These are phyloP conservation scores for Termitomyces sp. DNA, from an alignment of 768 basidiomycete species.

Conservation along the genomic window DNA sequence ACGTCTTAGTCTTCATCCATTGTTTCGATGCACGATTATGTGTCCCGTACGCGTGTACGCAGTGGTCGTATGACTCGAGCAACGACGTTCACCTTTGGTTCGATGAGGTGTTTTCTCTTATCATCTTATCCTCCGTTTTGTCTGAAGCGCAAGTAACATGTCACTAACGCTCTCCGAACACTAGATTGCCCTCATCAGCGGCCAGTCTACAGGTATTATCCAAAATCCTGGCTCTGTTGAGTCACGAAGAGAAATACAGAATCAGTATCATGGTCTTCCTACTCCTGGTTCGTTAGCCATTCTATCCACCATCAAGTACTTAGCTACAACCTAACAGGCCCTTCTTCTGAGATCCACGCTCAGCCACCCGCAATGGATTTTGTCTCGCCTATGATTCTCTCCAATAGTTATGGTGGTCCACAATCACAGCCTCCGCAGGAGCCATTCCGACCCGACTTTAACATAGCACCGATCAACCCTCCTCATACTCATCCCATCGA, in stretches of 20 bases:
- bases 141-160: not conserved
- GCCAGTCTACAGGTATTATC: constrained; percentile 35
- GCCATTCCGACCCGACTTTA: constrained; percentile 16
- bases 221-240: constrained; percentile 29
- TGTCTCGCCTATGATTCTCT: constrained; percentile 58
- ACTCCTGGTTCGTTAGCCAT: constrained; percentile 54
- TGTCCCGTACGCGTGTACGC: too few relatives aligned
- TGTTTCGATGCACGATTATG: too few relatives aligned
- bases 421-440: constrained; percentile 14
- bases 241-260: constrained; percentile 23
- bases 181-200: constrained; percentile 69
- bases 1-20: too few relatives aligned
- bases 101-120: not conserved
- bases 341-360: constrained; percentile 65
- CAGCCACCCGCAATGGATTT: constrained; percentile 53
- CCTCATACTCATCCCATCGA: constrained; percentile 17
- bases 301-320: not conserved
- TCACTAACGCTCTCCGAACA: constrained; percentile 7
- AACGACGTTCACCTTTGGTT: not conserved
- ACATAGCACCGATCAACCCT: constrained; percentile 16
- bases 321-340: constrained; percentile 32
- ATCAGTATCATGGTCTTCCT: constrained; percentile 51
- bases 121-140: not conserved
- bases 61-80: not conserved
- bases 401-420: constrained; percentile 29